Evolutionary conservation across 257 asterid species (phyloP).

Genomic region (Solanum appendiculatum): DNA sequence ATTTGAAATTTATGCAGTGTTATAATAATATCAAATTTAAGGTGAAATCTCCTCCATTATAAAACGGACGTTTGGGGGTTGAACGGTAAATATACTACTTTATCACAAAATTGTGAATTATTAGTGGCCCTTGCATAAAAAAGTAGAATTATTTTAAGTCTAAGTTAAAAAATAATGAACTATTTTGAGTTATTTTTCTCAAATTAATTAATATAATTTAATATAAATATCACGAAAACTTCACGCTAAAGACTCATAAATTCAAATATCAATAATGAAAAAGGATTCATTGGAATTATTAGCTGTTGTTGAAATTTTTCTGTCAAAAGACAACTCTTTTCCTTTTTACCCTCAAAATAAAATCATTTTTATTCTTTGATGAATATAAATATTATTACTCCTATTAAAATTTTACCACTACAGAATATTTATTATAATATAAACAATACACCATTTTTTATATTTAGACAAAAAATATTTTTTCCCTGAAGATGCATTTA

Average conservation of each 20-base stretch:
- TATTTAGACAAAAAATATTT: neutral
- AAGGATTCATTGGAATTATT: neutral
- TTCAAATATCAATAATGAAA: neutral
- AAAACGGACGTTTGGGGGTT: too few species aligned
- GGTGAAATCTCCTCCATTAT: too few species aligned
- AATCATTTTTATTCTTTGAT: neutral
- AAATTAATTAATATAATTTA: neutral
- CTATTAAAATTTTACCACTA: neutral
- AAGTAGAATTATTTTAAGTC: too few species aligned
- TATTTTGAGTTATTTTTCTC: neutral
- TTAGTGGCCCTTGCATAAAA: neutral
- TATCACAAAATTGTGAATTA: neutral
- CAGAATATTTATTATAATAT: neutral
- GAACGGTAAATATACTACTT: neutral
- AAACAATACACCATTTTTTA: neutral
- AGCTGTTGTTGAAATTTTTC: neutral
- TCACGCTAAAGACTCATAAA: neutral
- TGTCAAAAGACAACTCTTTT: neutral
- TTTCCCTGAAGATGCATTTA: neutral
- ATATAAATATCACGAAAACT: neutral
- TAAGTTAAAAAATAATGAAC: too few species aligned
- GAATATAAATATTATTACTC: neutral
- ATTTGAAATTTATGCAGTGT: too few species aligned
- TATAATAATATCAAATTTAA: too few species aligned
- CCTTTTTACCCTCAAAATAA: neutral